These are phyloP conservation scores for Striga hermonthica DNA, from an alignment of 305 asterid species.

Conservation along the genomic window DNA sequence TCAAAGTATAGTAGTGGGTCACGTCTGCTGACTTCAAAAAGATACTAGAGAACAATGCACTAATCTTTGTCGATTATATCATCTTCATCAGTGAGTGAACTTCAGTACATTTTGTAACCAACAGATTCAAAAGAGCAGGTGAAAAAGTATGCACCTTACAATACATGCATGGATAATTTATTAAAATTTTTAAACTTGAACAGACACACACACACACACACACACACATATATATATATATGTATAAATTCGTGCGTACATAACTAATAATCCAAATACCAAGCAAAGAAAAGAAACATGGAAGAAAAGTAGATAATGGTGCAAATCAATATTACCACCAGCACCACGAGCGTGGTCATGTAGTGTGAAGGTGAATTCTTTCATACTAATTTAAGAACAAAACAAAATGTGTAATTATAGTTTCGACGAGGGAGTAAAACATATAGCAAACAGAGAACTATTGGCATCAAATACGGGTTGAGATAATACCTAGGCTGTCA, in stretches of 20 bases:
- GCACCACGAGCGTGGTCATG: background rate
- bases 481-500: slow-evolving; percentile 66
- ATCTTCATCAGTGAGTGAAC: no score
- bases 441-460: slow-evolving; percentile 26
- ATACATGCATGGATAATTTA: no score
- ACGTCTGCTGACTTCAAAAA: no score
- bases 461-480: slow-evolving; percentile 25
- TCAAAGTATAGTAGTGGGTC: no score
- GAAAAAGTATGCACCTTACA: no score
- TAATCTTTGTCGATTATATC: no score
- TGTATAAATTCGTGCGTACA: background rate
- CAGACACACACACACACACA: no score
- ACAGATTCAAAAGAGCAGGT: no score
- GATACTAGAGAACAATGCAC: no score
- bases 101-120: no score
- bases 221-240: no score
- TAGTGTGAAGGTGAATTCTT: background rate
- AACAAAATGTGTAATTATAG: background rate
- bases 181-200: no score
- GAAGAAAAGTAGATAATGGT: background rate
- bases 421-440: background rate
- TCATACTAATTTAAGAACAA: background rate
- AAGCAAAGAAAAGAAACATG: background rate
- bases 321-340: background rate
- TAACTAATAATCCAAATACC: background rate